A percentile compares a stretch with the other conserved stretches of the same genome.
These are phyloP conservation scores for Alternaria gaisen DNA, from an alignment of 2,329 filamentous ascomycete genomes.

Conservation along the genomic window DNA sequence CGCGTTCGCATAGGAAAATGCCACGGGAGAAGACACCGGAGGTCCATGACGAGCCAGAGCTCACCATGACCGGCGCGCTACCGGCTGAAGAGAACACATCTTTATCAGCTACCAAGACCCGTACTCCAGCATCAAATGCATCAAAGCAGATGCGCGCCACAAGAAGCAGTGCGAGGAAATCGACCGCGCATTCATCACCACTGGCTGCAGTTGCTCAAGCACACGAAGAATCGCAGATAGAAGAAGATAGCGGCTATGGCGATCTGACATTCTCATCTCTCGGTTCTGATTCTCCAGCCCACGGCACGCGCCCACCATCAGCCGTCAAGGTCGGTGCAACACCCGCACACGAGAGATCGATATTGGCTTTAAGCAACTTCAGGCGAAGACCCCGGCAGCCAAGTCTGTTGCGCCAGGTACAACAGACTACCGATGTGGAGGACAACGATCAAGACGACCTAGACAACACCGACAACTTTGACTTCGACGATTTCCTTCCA, in stretches of 20 bases:
- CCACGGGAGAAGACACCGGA: slow-evolving; percentile 31
- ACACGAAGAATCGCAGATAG: slow-evolving; percentile 21
- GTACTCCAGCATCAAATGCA: slow-evolving; percentile 32
- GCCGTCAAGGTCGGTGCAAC: slow-evolving; percentile 55
- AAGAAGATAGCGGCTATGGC: slow-evolving; percentile 44
- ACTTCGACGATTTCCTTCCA: slow-evolving; percentile 60
- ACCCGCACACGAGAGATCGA: slow-evolving; percentile 56
- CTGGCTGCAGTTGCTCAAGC: slow-evolving; percentile 3
- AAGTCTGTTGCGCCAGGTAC: slow-evolving; percentile 60
- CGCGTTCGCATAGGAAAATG: slow-evolving; percentile 29
- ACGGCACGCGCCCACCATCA: slow-evolving; percentile 54
- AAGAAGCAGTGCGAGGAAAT: slow-evolving; percentile 28
- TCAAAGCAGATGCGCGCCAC: slow-evolving; percentile 29
- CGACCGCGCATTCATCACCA: slow-evolving; percentile 25
- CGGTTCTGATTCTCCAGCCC: slow-evolving; percentile 46
- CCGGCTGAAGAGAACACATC: slow-evolving; percentile 25
- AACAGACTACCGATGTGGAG: slow-evolving; percentile 56
- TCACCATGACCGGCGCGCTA: slow-evolving; percentile 50
- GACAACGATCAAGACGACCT: slow-evolving; percentile 57
- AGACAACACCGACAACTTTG: slow-evolving; percentile 52
- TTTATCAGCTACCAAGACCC: slow-evolving; percentile 17
- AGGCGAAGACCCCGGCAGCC: slow-evolving; percentile 59
- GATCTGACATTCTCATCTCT: slow-evolving; percentile 46
- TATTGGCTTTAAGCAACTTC: slow-evolving; percentile 61
- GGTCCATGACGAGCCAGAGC: slow-evolving; percentile 32